Conservation (phyloP, 2,329 filamentous ascomycete species). For the Talaromyces islandicus region DNA sequence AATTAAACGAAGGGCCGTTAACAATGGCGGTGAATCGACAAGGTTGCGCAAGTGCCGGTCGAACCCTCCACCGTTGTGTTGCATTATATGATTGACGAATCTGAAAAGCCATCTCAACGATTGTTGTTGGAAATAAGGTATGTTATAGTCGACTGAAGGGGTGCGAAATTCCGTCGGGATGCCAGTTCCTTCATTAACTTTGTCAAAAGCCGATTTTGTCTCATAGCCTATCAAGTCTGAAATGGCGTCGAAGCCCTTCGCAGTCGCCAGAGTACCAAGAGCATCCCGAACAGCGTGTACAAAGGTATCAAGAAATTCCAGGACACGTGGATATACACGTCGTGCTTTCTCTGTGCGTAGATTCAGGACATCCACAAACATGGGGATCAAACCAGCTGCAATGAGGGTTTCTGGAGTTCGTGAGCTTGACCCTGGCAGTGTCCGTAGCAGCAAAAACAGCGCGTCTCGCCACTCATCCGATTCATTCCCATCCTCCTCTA, state of each 20-base stretch:
- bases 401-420: constrained; percentile 79
- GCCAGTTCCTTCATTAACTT: constrained; percentile 63
- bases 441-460: constrained; percentile 79
- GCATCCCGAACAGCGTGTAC: constrained; percentile 81
- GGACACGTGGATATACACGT: constrained; percentile 73
- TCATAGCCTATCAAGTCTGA: constrained; percentile 80
- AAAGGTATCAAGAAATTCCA: constrained; percentile 82
- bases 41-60: constrained; percentile 87
- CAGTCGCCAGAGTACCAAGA: constrained; percentile 73
- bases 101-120: constrained; percentile 91
- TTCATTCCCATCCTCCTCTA: constrained; percentile 52
- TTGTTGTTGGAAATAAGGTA: constrained; percentile 89
- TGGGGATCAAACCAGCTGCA: constrained; percentile 79
- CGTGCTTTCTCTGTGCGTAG: constrained; percentile 76
- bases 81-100: constrained; percentile 93
- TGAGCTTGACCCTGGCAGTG: constrained; percentile 64
- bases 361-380: constrained; percentile 81
- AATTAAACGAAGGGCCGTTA: constrained; percentile 72
- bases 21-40: constrained; percentile 82
- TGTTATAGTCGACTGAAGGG: constrained; percentile 82
- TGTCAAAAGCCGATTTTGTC: constrained; percentile 62
- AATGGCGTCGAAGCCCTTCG: constrained; percentile 81
- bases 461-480: constrained; percentile 89
- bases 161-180: constrained; percentile 69
- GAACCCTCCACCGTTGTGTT: constrained; percentile 73